Evolutionary conservation across 2,329 filamentous ascomycete species (phyloP).

Genomic region (Elsinoe arachidis): DNA sequence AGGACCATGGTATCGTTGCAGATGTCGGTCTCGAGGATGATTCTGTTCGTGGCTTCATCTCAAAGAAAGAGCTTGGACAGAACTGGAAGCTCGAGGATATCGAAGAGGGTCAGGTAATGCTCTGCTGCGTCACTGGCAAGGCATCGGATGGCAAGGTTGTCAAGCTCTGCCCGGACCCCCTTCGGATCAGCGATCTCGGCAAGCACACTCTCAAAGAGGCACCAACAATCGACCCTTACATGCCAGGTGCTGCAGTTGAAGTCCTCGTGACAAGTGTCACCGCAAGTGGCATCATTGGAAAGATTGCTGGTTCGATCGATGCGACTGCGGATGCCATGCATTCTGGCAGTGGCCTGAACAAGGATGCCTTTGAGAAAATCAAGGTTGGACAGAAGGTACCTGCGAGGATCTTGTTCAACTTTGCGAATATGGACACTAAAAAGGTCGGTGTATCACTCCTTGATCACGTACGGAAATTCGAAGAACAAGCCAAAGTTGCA

Average conservation of each 20-base stretch:
- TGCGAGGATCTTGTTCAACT: conserved; percentile 79
- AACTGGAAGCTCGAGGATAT: conserved; percentile 54
- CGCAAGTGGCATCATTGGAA: conserved; percentile 69
- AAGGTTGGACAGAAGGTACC: conserved; percentile 78
- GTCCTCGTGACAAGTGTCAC: conserved; percentile 71
- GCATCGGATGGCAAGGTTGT: conserved; percentile 72
- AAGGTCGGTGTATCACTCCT: conserved; percentile 84
- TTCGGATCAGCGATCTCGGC: conserved; percentile 57
- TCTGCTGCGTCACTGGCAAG: conserved; percentile 72
- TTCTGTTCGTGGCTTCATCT: conserved; percentile 70
- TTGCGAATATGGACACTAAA: conserved; percentile 66
- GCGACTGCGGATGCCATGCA: conserved; percentile 86
- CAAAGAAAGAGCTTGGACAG: conserved; percentile 69
- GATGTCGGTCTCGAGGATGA: conserved; percentile 67
- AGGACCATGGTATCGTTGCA: conserved; percentile 93
- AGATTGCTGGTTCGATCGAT: conserved; percentile 85
- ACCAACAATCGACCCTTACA: conserved; percentile 78
- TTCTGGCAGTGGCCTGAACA: conserved; percentile 61
- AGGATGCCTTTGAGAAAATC: conserved; percentile 66
- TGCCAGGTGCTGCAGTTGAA: conserved; percentile 86
- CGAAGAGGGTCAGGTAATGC: conserved; percentile 73
- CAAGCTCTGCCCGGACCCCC: conserved; percentile 66
- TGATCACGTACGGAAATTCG: conserved; percentile 56
- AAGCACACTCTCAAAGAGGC: conserved; percentile 63
- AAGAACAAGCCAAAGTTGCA: conserved; percentile 48